Base-by-base conservation (phyloP, 2,329 filamentous ascomycete genomes). In the Escovopsis sp. region DNA sequence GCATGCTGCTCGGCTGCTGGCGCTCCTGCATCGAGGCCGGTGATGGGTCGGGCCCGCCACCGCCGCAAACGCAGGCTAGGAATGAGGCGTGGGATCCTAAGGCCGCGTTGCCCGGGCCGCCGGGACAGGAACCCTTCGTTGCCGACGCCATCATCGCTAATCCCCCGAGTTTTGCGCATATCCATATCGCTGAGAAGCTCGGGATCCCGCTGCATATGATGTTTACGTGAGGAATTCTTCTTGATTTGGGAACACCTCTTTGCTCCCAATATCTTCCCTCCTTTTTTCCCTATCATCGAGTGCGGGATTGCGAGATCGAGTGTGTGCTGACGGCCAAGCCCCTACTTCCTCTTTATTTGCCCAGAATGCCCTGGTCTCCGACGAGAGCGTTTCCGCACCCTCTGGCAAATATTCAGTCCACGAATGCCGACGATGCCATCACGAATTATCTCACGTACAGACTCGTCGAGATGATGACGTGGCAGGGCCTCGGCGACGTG, bases 321-420 rank as follows among this genome's bases (percentile, higher is more conserved):
- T n/a, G n/a, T n/a, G n/a, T n/a, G n/a, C n/a, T n/a, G n/a, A n/a
- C n/a, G n/a, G n/a, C n/a, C n/a, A n/a, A n/a, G n/a, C n/a, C n/a
- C n/a, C n/a, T 26, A 1, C 26, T 13, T 12, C n/a, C 15, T 15
- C n/a, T 12, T 23, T 13, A 5, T 17, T 75, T 80, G 69, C 80
- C 78, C 53, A 90, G 79, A 2, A 93, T 94, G 84, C 86, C 86
- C 0, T 93, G 84, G 79, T 82, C 82, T 1, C 79, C 85, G 0
- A 93, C 86, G 0, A 76, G 83, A 50, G 72, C 79, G 0, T 93
- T 93, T 44, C 82, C 84, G 1, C 86, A 94, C 47, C 86, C 86
- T 0, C 63, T 94, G 17, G 84, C 85, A 0, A 88, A 90, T 43
- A 77, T 93, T 38, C 71, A 82, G 42, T 75, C 74, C 2, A 74